These are phyloP conservation scores for Chlamydomonas incerta DNA, from an alignment of 139 green algal species.

Conservation along the genomic window DNA sequence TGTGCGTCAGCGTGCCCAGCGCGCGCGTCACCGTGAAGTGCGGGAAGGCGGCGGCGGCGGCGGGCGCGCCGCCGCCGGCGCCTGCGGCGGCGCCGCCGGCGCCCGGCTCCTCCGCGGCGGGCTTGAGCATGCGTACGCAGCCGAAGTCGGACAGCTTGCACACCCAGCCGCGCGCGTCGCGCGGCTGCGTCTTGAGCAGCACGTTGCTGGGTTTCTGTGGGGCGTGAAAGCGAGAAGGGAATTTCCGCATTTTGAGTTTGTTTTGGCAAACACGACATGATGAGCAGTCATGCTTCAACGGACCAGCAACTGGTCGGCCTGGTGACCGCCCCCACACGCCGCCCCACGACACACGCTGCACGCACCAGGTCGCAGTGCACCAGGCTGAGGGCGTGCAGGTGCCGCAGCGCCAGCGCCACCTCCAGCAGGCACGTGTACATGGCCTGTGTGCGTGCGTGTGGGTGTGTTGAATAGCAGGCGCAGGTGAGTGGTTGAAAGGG, in stretches of 20 bases:
- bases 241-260: no score
- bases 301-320: no score
- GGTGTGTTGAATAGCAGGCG: no score
- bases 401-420: constrained; percentile 42
- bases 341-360: no score
- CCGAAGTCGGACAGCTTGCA: constrained; percentile 68
- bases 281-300: no score
- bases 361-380: constrained; percentile 73
- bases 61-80: background rate
- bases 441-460: background rate
- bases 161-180: constrained; percentile 53
- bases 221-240: no score
- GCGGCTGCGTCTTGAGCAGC: constrained; percentile 51
- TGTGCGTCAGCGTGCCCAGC: constrained; percentile 45
- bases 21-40: constrained; percentile 45
- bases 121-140: constrained; percentile 43
- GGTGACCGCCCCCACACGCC: no score
- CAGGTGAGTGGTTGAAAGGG: no score
- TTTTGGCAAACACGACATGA: no score
- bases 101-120: background rate
- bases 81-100: background rate
- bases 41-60: constrained; percentile 8
- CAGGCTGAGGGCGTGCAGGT: constrained; percentile 68
- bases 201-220: constrained; percentile 70
- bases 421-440: constrained; percentile 45